phyloP scores from a whole-genome alignment of 345 rosid species.

The Populus simonii region DNA sequence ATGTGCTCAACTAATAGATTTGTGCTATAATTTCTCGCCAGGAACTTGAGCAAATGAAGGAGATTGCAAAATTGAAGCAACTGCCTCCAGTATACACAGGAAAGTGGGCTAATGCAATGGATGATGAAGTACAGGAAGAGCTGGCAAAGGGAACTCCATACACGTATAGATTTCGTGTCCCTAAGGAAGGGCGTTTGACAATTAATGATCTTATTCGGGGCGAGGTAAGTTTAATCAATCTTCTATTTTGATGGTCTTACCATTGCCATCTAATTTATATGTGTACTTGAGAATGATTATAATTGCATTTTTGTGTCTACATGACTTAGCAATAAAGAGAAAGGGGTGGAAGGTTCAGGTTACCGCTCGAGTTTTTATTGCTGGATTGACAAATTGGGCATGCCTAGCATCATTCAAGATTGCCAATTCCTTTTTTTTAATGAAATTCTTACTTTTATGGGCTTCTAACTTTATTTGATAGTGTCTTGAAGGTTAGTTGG shows the following conservation, averaged over 20 bases:
- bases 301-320: not conserved
- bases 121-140: slow-evolving; percentile 68
- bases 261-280: not conserved
- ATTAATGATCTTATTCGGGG: slow-evolving; percentile 88
- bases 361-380: not conserved
- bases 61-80: slow-evolving; percentile 61
- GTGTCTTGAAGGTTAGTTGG: slow-evolving; percentile 89
- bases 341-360: not conserved
- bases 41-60: slow-evolving; percentile 97
- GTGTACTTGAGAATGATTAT: not conserved
- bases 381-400: not conserved
- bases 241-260: not conserved
- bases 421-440: not conserved
- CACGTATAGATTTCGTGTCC: slow-evolving; percentile 83
- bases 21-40: slow-evolving; percentile 19
- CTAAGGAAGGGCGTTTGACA: slow-evolving; percentile 69
- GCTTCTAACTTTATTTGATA: slow-evolving; percentile 49
- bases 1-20: slow-evolving; percentile 2
- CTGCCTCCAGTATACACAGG: slow-evolving; percentile 85
- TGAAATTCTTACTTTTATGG: not conserved
- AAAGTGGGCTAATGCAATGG: slow-evolving; percentile 76
- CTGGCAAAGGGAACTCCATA: slow-evolving; percentile 72
- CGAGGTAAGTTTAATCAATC: slow-evolving; percentile 47
- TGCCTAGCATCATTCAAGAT: not conserved
- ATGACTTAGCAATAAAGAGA: too few relatives aligned